Conservation (phyloP, 192 early-diverging fungal genomes). For the Coemansia guatemalensis region DNA sequence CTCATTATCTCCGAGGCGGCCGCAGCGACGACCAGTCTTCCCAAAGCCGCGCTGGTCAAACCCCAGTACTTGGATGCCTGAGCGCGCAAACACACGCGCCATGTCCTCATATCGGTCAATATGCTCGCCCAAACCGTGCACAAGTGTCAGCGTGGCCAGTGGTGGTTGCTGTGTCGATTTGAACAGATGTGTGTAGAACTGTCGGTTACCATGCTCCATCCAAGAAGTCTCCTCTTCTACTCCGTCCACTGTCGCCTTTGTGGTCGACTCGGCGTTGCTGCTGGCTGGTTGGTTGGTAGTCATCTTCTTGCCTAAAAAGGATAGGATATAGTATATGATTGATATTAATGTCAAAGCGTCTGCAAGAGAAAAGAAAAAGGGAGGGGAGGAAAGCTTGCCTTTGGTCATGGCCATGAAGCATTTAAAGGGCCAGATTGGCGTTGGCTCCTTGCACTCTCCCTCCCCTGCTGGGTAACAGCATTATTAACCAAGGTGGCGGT, state of each 20-base stretch:
- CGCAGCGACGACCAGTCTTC: conserved; percentile 51
- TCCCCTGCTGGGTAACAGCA: too few species aligned
- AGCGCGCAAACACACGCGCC: conserved; percentile 46
- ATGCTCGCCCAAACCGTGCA: conserved; percentile 68
- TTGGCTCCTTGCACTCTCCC: too few species aligned
- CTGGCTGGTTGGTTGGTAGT: neutral
- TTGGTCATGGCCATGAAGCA: too few species aligned
- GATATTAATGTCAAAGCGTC: neutral
- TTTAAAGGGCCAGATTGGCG: too few species aligned
- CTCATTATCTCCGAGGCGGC: conserved; percentile 52
- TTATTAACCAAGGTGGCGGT: neutral
- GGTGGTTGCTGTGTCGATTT: conserved; percentile 32
- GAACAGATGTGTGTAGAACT: conserved; percentile 40
- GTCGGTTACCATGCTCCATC: conserved; percentile 19
- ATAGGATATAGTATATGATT: neutral
- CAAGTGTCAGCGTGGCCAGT: conserved; percentile 50
- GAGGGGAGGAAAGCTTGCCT: too few species aligned
- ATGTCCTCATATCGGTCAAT: conserved; percentile 58
- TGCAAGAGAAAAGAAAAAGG: neutral
- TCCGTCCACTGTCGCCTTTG: conserved; percentile 19
- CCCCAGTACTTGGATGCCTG: conserved; percentile 54
- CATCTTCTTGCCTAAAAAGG: neutral
- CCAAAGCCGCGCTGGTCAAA: conserved; percentile 68
- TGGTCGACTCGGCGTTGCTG: neutral
- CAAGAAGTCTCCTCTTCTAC: conserved; percentile 37